A percentile compares a stretch with the other conserved stretches of the same genome.
These are phyloP conservation scores for Neurospora sp. DNA, from an alignment of 495 filamentous ascomycete species.

Conservation along the genomic window DNA sequence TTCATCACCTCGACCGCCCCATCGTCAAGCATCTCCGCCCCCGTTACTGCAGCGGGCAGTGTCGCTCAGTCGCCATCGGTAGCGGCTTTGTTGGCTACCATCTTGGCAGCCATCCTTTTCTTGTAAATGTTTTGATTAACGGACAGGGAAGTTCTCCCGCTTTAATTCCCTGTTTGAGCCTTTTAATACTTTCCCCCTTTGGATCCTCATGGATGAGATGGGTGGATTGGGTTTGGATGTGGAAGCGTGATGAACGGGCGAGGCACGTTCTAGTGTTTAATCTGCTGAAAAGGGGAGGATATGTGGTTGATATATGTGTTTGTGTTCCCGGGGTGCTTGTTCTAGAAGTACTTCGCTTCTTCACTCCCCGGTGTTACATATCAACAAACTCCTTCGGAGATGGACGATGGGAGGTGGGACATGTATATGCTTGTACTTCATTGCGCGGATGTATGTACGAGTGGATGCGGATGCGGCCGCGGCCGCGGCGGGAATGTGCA, in stretches of 20 bases:
- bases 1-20: neutral
- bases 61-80: neutral
- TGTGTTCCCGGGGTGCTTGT: neutral
- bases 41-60: neutral
- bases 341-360: neutral
- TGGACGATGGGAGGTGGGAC: neutral
- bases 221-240: neutral
- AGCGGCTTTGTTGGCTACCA: neutral
- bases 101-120: neutral
- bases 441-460: neutral
- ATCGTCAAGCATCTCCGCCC: neutral
- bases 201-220: neutral
- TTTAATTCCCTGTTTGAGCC: neutral
- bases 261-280: neutral
- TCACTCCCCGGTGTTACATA: neutral
- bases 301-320: neutral
- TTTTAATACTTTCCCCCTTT: neutral
- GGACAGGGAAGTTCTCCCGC: constrained; percentile 1
- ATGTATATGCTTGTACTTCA: neutral
- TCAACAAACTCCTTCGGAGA: neutral
- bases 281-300: neutral
- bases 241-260: neutral
- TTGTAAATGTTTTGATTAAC: neutral
- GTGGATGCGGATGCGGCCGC: neutral
- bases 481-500: neutral